Conservation (phyloP, 2,329 filamentous ascomycete species). For the Metarhizium album region DNA sequence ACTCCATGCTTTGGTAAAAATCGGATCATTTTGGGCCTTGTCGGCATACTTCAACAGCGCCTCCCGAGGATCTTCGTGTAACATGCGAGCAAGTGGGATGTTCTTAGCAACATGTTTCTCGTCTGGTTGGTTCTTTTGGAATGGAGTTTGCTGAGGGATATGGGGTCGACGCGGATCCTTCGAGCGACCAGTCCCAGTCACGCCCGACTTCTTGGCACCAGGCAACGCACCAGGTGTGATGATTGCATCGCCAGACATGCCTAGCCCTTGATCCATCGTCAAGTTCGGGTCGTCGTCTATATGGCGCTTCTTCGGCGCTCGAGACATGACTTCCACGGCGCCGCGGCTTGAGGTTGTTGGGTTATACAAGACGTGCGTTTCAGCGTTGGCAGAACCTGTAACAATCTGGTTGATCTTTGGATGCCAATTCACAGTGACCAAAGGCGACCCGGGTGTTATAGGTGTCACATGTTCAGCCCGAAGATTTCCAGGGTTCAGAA, state of each 20-base stretch:
- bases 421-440: slow-evolving; percentile 87
- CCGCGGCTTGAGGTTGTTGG: slow-evolving; percentile 72
- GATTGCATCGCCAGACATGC: slow-evolving; percentile 75
- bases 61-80: slow-evolving; percentile 92
- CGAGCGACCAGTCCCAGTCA: slow-evolving; percentile 67
- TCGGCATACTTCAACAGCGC: slow-evolving; percentile 92
- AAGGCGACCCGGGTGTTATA: slow-evolving; percentile 71
- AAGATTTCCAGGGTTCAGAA: slow-evolving; percentile 86
- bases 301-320: slow-evolving; percentile 87
- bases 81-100: slow-evolving; percentile 83
- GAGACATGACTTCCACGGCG: slow-evolving; percentile 81
- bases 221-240: slow-evolving; percentile 54
- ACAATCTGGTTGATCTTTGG: slow-evolving; percentile 92
- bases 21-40: slow-evolving; percentile 80
- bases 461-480: slow-evolving; percentile 75
- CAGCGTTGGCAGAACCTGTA: slow-evolving; percentile 82
- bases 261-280: slow-evolving; percentile 72
- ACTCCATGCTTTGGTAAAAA: slow-evolving; percentile 92
- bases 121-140: slow-evolving; percentile 82
- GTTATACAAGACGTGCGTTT: slow-evolving; percentile 84
- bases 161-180: slow-evolving; percentile 77
- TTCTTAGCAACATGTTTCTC: slow-evolving; percentile 79
- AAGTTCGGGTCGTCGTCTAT: slow-evolving; percentile 85
- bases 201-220: slow-evolving; percentile 47
- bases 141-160: slow-evolving; percentile 74